Evolutionary conservation across 345 rosid genomes (phyloP).

Genomic region (Syzygium aromaticum): DNA sequence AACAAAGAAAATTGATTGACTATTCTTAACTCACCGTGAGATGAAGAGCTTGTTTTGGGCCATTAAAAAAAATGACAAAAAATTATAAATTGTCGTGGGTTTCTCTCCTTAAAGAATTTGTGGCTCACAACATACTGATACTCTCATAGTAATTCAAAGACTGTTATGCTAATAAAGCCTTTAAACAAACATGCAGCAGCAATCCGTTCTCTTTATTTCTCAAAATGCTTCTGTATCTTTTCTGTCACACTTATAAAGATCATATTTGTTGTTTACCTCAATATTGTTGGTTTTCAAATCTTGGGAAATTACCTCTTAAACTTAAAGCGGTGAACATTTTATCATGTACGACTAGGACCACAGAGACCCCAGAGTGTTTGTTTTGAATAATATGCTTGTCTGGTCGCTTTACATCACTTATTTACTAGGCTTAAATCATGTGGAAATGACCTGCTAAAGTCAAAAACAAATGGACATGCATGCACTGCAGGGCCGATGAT

Average conservation of each 20-base stretch:
- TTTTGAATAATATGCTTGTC: neutral
- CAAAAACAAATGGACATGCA: neutral
- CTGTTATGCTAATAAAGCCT: too few relatives aligned
- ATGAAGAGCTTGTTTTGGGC: too few relatives aligned
- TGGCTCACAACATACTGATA: too few relatives aligned
- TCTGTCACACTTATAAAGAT: neutral
- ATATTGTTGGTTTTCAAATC: neutral
- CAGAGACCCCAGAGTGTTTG: neutral
- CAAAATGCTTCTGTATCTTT: neutral
- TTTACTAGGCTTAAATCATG: neutral
- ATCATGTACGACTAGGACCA: neutral
- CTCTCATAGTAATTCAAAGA: too few relatives aligned
- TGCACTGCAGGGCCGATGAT: constrained; percentile 32
- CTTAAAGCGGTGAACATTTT: neutral
- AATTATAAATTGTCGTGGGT: too few relatives aligned
- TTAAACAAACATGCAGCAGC: neutral
- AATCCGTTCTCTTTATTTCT: neutral
- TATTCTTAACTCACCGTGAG: too few relatives aligned
- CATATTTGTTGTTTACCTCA: neutral
- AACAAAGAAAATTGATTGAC: too few relatives aligned
- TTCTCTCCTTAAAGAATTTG: too few relatives aligned
- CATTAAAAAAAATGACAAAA: too few relatives aligned
- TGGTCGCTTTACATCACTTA: neutral
- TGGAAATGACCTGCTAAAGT: neutral
- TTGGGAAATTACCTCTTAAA: neutral